Conservation (phyloP, 768 basidiomycete genomes). For the Termitomyces sp. region DNA sequence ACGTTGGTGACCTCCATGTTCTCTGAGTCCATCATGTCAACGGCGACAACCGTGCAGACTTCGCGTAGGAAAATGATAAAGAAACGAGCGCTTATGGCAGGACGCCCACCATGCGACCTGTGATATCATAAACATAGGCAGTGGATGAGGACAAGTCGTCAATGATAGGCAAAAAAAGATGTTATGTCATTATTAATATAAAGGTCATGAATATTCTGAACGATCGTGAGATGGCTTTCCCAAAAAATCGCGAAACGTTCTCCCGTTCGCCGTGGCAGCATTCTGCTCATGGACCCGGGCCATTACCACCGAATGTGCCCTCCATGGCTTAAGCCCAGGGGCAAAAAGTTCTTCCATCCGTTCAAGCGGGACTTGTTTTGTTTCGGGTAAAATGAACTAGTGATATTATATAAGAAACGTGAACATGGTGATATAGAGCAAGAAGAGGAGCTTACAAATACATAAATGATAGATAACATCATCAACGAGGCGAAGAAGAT, state of each 20-base stretch:
- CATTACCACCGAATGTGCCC: slow-evolving; percentile 31
- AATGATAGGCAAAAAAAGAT: slow-evolving; percentile 3
- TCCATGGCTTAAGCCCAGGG: slow-evolving; percentile 30
- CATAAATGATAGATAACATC: slow-evolving; percentile 30
- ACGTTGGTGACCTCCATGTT: neutral
- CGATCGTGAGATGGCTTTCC: slow-evolving; percentile 13
- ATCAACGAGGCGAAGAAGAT: slow-evolving; percentile 34
- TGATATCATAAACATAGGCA: neutral
- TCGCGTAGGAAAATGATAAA: neutral
- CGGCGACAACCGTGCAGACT: neutral
- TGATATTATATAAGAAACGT: neutral
- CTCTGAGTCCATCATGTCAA: neutral
- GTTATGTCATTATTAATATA: slow-evolving; percentile 10
- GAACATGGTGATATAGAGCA: too few species aligned
- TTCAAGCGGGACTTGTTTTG: slow-evolving; percentile 38
- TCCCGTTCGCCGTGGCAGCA: slow-evolving; percentile 4
- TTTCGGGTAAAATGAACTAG: slow-evolving; percentile 37
- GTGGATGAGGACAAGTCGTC: neutral
- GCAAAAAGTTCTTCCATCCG: slow-evolving; percentile 40
- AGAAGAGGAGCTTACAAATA: slow-evolving; percentile 24
- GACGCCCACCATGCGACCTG: neutral
- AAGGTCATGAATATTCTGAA: slow-evolving; percentile 11
- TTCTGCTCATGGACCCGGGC: slow-evolving; percentile 21
- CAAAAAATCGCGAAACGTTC: slow-evolving; percentile 6
- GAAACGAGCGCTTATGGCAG: neutral